These are phyloP conservation scores for Gastrodia elata DNA, from an alignment of 106 monocot species.

Conservation along the genomic window DNA sequence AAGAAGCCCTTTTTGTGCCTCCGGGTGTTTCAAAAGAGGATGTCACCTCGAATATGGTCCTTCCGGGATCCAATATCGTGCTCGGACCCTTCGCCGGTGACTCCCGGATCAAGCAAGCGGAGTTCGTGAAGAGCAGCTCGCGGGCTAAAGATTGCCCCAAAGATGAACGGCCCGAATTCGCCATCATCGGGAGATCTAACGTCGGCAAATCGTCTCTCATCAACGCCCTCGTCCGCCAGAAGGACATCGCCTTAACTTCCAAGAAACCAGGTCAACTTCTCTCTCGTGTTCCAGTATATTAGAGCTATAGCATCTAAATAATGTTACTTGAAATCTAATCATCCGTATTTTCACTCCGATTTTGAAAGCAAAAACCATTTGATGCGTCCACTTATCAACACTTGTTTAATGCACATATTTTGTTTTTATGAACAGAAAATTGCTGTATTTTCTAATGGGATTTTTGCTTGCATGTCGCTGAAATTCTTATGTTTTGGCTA, in stretches of 20 bases:
- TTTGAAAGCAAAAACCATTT: no score
- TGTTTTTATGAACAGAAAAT: no score
- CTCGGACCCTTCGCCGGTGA: constrained; percentile 87
- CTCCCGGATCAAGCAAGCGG: constrained; percentile 59
- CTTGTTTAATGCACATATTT: no score
- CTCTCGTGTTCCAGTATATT: no score
- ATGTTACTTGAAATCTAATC: no score
- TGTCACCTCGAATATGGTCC: constrained; percentile 44
- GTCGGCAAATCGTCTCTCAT: constrained; percentile 96
- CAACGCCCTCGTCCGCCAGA: constrained; percentile 67
- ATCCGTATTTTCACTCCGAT: no score
- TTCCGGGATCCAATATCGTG: constrained; percentile 92
- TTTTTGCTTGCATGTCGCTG: no score
- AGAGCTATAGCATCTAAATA: no score
- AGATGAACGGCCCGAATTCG: constrained; percentile 85
- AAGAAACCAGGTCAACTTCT: constrained; percentile 73
- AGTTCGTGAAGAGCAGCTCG: constrained; percentile 89
- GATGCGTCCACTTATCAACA: no score
- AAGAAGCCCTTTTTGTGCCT: constrained; percentile 41
- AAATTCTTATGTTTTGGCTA: no score
- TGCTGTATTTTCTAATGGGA: no score
- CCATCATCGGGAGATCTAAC: constrained; percentile 82
- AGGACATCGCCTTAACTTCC: constrained; percentile 88
- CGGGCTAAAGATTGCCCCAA: constrained; percentile 74
- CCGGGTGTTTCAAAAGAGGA: constrained; percentile 38